Evolutionary conservation across 169 alveolate genomes (phyloP), one percentile per base, ranked within the genome.

Genomic region (Toxoplasma gondii): DNA sequence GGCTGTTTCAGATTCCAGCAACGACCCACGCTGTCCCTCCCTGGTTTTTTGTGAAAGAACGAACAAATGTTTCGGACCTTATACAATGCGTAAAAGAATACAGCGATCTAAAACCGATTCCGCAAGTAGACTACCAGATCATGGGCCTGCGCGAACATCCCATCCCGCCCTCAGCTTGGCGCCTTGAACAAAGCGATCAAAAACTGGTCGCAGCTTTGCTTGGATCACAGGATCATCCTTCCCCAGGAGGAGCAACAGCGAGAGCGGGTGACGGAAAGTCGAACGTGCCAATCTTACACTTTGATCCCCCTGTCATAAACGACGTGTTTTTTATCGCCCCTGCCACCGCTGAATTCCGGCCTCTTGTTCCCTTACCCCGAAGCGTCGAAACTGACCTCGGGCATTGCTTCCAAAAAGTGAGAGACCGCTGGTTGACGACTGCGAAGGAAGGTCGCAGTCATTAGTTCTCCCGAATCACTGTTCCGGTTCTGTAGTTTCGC

Each of bases 151-250:
- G 31, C 2, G 70, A 82, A 31, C 27, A n/a, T 29, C n/a, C 54
- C 19, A 36, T n/a, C 67, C 90, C 90, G n/a, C 39, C n/a, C 39
- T 10, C 70, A 17, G 90, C 90, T 41, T 82, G 90, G 90, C 90
- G 43, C 67, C 90, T 82, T 17, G 90, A 82, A n/a, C 90, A 17
- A 41, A 82, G 41, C 39, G 17, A 82, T 36, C 34, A 67, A 44
- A 22, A 19, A 24, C 90, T 82, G 19, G n/a, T 36, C 49, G 34
- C 38, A 24, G 67, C 90, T 12, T 43, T 82, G 54, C 90, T 82
- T 31, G 69, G 90, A 41, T 10, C 90, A 24, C 43, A 24, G 27
- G 41, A 36, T 41, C 90, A 43, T 17, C 24, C 70, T 24, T 34
- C 24, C 34, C 45, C 44, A 24, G 90, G 54, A 44, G 70, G 17